Evolutionary conservation across 2,329 filamentous ascomycete genomes (phyloP).

Genomic region (Pseudocercospora musae): DNA sequence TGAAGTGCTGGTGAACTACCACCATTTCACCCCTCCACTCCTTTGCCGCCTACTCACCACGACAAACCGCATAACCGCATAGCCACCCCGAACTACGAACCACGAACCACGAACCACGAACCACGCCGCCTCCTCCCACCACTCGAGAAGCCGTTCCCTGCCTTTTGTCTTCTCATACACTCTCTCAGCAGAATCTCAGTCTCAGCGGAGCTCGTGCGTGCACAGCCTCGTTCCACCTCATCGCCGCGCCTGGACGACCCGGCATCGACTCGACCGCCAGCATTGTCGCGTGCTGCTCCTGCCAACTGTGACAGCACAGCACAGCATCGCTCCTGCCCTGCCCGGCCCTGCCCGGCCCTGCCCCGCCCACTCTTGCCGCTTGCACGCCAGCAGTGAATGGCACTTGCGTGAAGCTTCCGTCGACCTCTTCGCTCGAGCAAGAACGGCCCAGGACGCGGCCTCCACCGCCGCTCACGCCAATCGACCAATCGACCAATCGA

Average conservation of each 20-base stretch:
- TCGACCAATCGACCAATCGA: too few relatives aligned
- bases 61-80: background rate
- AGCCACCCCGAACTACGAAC: background rate
- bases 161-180: background rate
- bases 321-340: background rate
- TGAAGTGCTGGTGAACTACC: background rate
- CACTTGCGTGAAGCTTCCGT: background rate
- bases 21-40: background rate
- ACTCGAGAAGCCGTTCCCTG: background rate
- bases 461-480: background rate
- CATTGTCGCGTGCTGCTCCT: background rate
- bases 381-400: background rate
- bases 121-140: background rate
- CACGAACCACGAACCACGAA: too few relatives aligned
- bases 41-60: background rate
- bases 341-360: too few relatives aligned
- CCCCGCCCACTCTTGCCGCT: background rate
- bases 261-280: background rate
- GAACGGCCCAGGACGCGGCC: background rate
- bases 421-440: background rate
- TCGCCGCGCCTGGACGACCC: background rate
- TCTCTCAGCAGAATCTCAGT: background rate
- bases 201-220: background rate
- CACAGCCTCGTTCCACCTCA: constrained; percentile 1
- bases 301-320: background rate